Percentiles rank a stretch among this genome's conserved stretches.
Conservation (phyloP, 805 yeast genomes). For the Lipomyces sp. region DNA sequence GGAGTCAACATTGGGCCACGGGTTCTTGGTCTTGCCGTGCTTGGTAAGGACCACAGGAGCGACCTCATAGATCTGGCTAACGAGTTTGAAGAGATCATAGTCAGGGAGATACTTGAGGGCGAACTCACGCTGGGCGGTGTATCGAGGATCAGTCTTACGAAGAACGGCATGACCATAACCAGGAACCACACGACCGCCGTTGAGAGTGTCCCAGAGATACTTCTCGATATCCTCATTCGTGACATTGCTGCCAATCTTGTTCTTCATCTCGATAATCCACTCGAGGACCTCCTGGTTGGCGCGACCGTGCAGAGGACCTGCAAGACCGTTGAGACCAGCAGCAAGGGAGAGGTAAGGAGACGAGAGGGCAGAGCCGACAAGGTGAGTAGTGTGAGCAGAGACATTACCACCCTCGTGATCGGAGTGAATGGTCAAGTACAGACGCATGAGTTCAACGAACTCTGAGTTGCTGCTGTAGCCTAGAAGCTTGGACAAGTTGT, state of each 20-base stretch:
- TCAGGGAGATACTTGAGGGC: conserved; percentile 78
- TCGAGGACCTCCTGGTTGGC: conserved; percentile 87
- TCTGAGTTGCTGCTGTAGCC: conserved; percentile 67
- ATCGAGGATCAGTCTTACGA: conserved; percentile 88
- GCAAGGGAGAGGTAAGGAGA: conserved; percentile 79
- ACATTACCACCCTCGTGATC: conserved; percentile 93
- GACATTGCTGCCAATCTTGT: conserved; percentile 69
- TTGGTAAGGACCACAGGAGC: conserved; percentile 80
- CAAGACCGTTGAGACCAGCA: conserved; percentile 83
- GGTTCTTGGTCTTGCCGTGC: conserved; percentile 91
- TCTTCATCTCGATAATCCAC: conserved; percentile 73
- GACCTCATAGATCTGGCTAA: conserved; percentile 75
- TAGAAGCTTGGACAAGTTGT: conserved; percentile 65
- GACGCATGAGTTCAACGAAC: conserved; percentile 78
- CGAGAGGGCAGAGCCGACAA: conserved; percentile 81
- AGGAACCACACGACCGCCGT: conserved; percentile 83
- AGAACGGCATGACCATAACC: conserved; percentile 89
- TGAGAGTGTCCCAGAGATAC: conserved; percentile 77
- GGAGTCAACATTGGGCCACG: conserved; percentile 91
- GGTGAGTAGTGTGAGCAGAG: conserved; percentile 83
- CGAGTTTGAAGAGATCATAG: conserved; percentile 77
- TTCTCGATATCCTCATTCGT: conserved; percentile 71
- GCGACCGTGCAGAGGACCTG: conserved; percentile 87
- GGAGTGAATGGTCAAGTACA: conserved; percentile 79
- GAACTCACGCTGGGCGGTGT: conserved; percentile 82